Evolutionary conservation across 108 stramenopile genomes (phyloP).

Genomic region (Fistulifera solaris): DNA sequence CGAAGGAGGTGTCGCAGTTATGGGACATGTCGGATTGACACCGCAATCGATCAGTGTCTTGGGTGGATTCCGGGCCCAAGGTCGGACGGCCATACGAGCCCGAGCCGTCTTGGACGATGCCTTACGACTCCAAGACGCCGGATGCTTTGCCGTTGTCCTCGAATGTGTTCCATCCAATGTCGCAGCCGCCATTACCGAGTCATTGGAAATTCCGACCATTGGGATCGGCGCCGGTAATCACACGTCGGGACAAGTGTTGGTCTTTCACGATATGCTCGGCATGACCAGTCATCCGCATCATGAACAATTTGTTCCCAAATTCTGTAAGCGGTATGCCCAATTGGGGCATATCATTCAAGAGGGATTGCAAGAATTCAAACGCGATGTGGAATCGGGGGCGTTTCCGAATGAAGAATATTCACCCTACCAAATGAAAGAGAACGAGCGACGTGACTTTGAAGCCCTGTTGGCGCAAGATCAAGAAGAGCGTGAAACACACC

Average conservation of each 20-base stretch:
- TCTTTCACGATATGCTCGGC: constrained; percentile 97
- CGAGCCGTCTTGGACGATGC: constrained; percentile 87
- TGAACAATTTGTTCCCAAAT: constrained; percentile 92
- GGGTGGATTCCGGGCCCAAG: constrained; percentile 97
- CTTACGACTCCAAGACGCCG: constrained; percentile 88
- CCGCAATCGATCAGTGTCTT: constrained; percentile 94
- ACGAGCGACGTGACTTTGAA: constrained; percentile 53
- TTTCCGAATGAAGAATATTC: constrained; percentile 89
- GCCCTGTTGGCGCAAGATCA: constrained; percentile 48
- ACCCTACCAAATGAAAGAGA: constrained; percentile 84
- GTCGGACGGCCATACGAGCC: constrained; percentile 86
- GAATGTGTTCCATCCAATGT: constrained; percentile 97
- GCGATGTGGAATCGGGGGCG: constrained; percentile 82
- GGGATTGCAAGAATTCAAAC: constrained; percentile 81
- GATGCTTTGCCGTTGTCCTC: constrained; percentile 89
- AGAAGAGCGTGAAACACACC: constrained; percentile 40
- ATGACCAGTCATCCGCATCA: constrained; percentile 97
- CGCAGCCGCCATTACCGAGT: constrained; percentile 83
- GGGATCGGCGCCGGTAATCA: constrained; percentile 97
- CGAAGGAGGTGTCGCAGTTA: constrained; percentile 93
- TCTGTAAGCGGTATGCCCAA: constrained; percentile 93
- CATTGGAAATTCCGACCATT: constrained; percentile 95
- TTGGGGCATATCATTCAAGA: constrained; percentile 85
- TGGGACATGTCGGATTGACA: constrained; percentile 97
- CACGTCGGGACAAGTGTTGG: constrained; percentile 89